Evolutionary conservation across 129 eudicot genomes (phyloP).

Genomic region (Dittrichia graveolens): DNA sequence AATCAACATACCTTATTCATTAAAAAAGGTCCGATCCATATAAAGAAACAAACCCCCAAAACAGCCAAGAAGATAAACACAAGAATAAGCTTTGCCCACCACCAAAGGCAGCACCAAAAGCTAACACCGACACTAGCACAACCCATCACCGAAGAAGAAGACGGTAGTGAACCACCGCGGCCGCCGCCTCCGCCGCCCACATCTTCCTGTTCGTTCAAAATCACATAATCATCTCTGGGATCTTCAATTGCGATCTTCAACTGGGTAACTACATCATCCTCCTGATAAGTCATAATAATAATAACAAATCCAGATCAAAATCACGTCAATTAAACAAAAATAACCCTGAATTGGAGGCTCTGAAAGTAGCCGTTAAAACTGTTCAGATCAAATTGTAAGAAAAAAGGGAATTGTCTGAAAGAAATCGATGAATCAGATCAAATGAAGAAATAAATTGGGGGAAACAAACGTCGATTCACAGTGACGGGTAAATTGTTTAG

Average conservation of each 20-base stretch:
- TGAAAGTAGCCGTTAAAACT: constrained; percentile 29
- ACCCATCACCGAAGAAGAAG: constrained; percentile 17
- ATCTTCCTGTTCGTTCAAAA: constrained; percentile 41
- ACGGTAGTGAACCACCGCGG: constrained; percentile 24
- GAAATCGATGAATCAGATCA: background rate
- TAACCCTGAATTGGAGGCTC: constrained; percentile 15
- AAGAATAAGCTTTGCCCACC: constrained; percentile 83
- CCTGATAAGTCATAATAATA: constrained; percentile 30
- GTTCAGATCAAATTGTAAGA: constrained; percentile 23
- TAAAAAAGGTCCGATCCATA: constrained; percentile 85
- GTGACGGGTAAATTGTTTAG: constrained; percentile 11
- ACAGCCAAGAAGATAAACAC: constrained; percentile 56
- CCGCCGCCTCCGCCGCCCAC: constrained; percentile 28
- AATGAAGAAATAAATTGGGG: background rate
- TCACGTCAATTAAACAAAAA: constrained; percentile 10
- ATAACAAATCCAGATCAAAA: background rate
- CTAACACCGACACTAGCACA: constrained; percentile 21
- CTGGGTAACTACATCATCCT: constrained; percentile 28
- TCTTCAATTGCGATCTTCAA: constrained; percentile 42
- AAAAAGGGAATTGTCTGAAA: background rate
- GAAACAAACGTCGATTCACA: constrained; percentile 18
- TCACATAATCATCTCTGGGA: constrained; percentile 54
- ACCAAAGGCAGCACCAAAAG: constrained; percentile 63
- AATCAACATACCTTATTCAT: constrained; percentile 74
- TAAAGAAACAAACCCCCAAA: constrained; percentile 69